These are phyloP conservation scores for Aureobasidium musti DNA, from an alignment of 2,329 filamentous ascomycete species.

Conservation along the genomic window DNA sequence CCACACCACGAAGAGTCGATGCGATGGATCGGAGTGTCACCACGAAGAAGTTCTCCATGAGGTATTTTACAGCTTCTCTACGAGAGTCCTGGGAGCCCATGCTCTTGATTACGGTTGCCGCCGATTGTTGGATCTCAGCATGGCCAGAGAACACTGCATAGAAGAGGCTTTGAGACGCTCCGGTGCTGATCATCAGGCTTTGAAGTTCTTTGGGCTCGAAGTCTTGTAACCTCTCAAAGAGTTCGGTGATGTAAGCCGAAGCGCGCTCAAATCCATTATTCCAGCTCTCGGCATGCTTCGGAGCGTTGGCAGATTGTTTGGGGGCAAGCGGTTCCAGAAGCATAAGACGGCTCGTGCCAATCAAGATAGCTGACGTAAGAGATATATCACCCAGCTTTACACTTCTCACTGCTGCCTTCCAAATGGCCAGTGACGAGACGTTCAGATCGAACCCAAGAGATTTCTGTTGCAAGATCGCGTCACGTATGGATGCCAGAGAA, in stretches of 20 bases:
- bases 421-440: conserved; percentile 72
- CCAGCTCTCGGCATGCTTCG: conserved; percentile 67
- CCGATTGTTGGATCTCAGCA: conserved; percentile 73
- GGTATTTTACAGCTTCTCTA: conserved; percentile 61
- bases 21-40: conserved; percentile 60
- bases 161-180: conserved; percentile 72
- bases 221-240: conserved; percentile 77
- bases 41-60: conserved; percentile 59
- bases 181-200: conserved; percentile 66
- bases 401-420: conserved; percentile 72
- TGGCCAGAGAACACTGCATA: conserved; percentile 81
- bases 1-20: conserved; percentile 58
- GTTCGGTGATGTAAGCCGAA: conserved; percentile 65
- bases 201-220: conserved; percentile 70
- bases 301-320: conserved; percentile 46
- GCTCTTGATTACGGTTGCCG: conserved; percentile 78
- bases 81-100: conserved; percentile 70
- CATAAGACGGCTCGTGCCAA: conserved; percentile 69
- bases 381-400: conserved; percentile 67
- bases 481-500: conserved; percentile 67
- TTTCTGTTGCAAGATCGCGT: conserved; percentile 62
- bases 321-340: conserved; percentile 70
- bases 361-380: conserved; percentile 72
- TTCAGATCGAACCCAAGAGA: conserved; percentile 67
- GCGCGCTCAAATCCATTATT: conserved; percentile 69